Conservation (phyloP, 2,329 filamentous ascomycete species). For the Nemania sp. region DNA sequence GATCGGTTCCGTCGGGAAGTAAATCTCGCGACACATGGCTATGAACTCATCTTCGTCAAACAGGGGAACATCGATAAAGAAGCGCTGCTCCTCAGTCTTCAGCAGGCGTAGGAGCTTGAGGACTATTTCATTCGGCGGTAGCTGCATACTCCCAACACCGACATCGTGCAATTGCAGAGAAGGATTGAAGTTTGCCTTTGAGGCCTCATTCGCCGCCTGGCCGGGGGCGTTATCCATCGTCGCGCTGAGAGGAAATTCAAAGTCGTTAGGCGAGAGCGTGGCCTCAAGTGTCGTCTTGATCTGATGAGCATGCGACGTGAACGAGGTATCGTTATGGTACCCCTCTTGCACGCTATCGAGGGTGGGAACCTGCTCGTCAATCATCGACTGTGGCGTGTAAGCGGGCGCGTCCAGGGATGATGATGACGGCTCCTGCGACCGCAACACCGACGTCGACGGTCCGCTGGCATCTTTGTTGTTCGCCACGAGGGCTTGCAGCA, state of each 20-base stretch:
- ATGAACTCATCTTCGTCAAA: slow-evolving; percentile 34
- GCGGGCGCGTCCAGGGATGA: slow-evolving; percentile 8
- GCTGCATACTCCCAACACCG: slow-evolving; percentile 24
- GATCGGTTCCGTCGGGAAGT: slow-evolving; percentile 37
- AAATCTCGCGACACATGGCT: slow-evolving; percentile 35
- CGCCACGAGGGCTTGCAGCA: slow-evolving; percentile 30
- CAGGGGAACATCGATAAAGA: slow-evolving; percentile 35
- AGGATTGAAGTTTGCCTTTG: background rate
- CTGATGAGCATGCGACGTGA: slow-evolving; percentile 33
- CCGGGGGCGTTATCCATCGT: slow-evolving; percentile 3
- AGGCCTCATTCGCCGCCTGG: slow-evolving; percentile 2
- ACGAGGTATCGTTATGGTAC: slow-evolving; percentile 36
- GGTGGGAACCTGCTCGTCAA: slow-evolving; percentile 34
- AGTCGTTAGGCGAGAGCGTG: slow-evolving; percentile 28
- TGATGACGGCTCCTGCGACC: slow-evolving; percentile 4
- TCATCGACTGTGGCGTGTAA: slow-evolving; percentile 31
- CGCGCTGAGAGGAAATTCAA: slow-evolving; percentile 18
- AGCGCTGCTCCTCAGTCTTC: slow-evolving; percentile 32
- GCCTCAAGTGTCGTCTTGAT: slow-evolving; percentile 30
- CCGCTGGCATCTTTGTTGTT: no score
- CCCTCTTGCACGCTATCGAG: slow-evolving; percentile 31
- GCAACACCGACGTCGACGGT: no score
- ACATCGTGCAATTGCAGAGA: slow-evolving; percentile 14
- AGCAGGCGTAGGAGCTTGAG: slow-evolving; percentile 35
- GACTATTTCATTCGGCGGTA: slow-evolving; percentile 34